Evolutionary conservation across 805 yeast genomes (phyloP).

Genomic region (Yarrowia sp.): DNA sequence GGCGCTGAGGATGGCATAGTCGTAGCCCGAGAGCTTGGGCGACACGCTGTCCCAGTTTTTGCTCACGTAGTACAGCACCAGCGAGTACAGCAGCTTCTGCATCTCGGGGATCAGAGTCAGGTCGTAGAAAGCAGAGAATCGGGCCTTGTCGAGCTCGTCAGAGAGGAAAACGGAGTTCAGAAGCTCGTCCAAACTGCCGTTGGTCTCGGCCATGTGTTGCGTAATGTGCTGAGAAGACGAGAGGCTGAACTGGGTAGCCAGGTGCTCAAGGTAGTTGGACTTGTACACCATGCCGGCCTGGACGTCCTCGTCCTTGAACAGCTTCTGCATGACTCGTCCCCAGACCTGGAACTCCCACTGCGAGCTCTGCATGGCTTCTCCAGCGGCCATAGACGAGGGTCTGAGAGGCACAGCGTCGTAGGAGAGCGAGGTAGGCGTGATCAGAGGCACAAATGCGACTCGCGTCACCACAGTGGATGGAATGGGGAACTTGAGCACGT

Average conservation of each 20-base stretch:
- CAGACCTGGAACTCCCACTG: conserved; percentile 23
- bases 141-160: not conserved
- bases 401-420: conserved; percentile 14
- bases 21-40: not conserved
- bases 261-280: not conserved
- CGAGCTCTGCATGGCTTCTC: conserved; percentile 11
- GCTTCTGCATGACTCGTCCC: conserved; percentile 11
- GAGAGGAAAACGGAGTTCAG: conserved; percentile 2
- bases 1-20: conserved; percentile 2
- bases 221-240: not conserved
- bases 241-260: not conserved
- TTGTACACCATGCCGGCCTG: conserved; percentile 15
- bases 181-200: not conserved
- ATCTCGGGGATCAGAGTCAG: conserved; percentile 2
- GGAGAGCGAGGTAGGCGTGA: not conserved
- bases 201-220: not conserved
- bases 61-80: conserved; percentile 10
- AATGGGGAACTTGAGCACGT: conserved; percentile 21
- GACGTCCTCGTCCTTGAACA: not conserved
- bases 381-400: conserved; percentile 13
- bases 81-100: conserved; percentile 11
- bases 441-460: conserved; percentile 7
- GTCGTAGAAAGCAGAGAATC: conserved; percentile 16
- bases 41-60: conserved; percentile 12
- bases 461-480: conserved; percentile 19